Evolutionary conservation across 2,329 filamentous ascomycete species (phyloP), one percentile per base, ranked within the genome.

Genomic region (Coniella vitis): DNA sequence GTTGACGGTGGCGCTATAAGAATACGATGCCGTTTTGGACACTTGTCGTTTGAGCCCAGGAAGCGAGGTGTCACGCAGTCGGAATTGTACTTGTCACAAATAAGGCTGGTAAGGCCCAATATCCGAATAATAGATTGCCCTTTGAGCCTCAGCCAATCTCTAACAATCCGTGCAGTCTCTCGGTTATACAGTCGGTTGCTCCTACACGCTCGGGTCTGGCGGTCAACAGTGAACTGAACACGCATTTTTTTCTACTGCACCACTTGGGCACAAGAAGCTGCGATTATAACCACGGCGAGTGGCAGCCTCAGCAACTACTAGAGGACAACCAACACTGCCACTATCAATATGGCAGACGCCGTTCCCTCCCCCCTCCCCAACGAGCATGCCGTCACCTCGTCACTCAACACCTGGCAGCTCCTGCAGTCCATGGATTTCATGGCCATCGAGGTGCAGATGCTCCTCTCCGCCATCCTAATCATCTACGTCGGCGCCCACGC

Each of bases 401-500:
- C 31, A 2, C 48, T 46, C 10, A 51, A 39, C 4, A 32, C 49
- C 16, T 48, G 51, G 51, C 39, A 48, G 3, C 31, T 51, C 7
- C 20, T 51, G 9, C 29, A 38, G 8, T 38, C 40, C 14, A 51
- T 45, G 38, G 67, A 71, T 48, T 67, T 73, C 49, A 58, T 79
- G 34, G 41, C 70, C 1, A 64, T 79, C 10, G 69, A 78, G 53
- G 49, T 62, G 14, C 71, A 72, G 54, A 69, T 81, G 39, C 63
- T 79, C 49, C 61, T 83, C 52, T 84, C 87, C 22, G 84, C 90
- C 13, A 66, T 95, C 14, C 82, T 86, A 54, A 87, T 90, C 46
- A 95, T 96, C 61, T 93, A 87, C 66, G 75, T 88, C 4, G 87
- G 87, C 41, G 81, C 90, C 8, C 87, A 95, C 65, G 87, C 86